Conservation (phyloP, 306 rosid genomes). For the Calophaca sinica region DNA sequence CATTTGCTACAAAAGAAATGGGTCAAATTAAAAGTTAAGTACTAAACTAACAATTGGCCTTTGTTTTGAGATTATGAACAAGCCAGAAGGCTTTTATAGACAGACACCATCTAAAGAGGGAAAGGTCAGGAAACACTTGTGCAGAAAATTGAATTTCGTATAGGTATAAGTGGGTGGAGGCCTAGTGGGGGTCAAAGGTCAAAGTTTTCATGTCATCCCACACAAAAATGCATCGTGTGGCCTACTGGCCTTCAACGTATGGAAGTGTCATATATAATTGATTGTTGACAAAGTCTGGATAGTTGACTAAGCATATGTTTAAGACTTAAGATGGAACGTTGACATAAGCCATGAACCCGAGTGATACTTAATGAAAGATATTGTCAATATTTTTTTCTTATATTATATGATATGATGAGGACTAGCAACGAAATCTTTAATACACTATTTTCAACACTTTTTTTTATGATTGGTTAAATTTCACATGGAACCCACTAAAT, state of each 20-base stretch:
- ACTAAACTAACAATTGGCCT: not conserved
- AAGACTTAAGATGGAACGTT: not conserved
- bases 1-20: slow-evolving; percentile 24
- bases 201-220: not conserved
- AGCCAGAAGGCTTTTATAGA: slow-evolving; percentile 32
- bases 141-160: not conserved
- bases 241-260: not conserved
- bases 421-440: too few species aligned
- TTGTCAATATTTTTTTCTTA: not conserved
- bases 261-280: slow-evolving; percentile 2
- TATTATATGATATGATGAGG: not conserved
- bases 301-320: slow-evolving; percentile 18
- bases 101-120: not conserved
- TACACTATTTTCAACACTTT: too few species aligned
- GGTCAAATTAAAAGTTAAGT: not conserved
- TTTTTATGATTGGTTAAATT: too few species aligned
- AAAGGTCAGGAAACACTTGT: not conserved
- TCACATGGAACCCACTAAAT: too few species aligned
- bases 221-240: not conserved
- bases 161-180: slow-evolving; percentile 1
- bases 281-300: not conserved
- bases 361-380: not conserved
- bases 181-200: slow-evolving; percentile 17
- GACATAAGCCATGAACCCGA: slow-evolving; percentile 20
- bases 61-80: not conserved